phyloP scores from a whole-genome alignment of 2,329 filamentous ascomycete species.

The Cryphonectria nitschkei region DNA sequence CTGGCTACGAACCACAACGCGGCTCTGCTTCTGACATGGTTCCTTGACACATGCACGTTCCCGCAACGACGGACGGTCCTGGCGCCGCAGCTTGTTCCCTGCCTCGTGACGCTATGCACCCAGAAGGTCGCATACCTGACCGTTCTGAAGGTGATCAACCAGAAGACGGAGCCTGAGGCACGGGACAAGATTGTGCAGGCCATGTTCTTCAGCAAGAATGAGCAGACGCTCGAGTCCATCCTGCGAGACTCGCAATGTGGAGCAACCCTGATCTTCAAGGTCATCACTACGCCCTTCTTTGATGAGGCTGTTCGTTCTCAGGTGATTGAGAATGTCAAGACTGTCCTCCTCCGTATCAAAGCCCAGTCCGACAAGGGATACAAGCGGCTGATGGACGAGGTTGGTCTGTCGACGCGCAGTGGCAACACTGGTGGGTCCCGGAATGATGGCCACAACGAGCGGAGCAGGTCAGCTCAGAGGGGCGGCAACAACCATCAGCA shows the following conservation, averaged over 20 bases:
- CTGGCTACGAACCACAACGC: slow-evolving; percentile 96
- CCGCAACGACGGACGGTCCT: slow-evolving; percentile 88
- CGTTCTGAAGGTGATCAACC: slow-evolving; percentile 97
- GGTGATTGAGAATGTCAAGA: slow-evolving; percentile 90
- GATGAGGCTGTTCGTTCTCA: slow-evolving; percentile 87
- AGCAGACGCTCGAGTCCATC: slow-evolving; percentile 87
- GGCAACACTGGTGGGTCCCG: slow-evolving; percentile 46
- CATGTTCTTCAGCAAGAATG: slow-evolving; percentile 87
- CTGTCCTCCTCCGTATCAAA: slow-evolving; percentile 86
- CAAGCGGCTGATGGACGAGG: slow-evolving; percentile 98
- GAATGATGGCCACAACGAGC: slow-evolving; percentile 53
- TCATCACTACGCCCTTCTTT: slow-evolving; percentile 95
- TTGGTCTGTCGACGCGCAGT: slow-evolving; percentile 77
- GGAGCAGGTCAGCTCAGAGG: slow-evolving; percentile 60
- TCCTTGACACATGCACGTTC: slow-evolving; percentile 97
- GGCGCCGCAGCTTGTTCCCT: slow-evolving; percentile 87
- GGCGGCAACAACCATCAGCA: slow-evolving; percentile 53
- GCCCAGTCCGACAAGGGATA: slow-evolving; percentile 94
- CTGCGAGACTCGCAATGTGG: slow-evolving; percentile 89
- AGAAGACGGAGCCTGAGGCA: slow-evolving; percentile 91
- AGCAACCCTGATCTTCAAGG: slow-evolving; percentile 97
- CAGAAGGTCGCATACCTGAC: slow-evolving; percentile 98
- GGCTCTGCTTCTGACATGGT: slow-evolving; percentile 92
- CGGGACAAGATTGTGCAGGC: slow-evolving; percentile 88
- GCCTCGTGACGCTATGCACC: slow-evolving; percentile 92